A percentile compares a stretch with the other conserved stretches of the same genome.
Conservation (phyloP, 768 basidiomycete species). For the Tremella mesenterica region DNA sequence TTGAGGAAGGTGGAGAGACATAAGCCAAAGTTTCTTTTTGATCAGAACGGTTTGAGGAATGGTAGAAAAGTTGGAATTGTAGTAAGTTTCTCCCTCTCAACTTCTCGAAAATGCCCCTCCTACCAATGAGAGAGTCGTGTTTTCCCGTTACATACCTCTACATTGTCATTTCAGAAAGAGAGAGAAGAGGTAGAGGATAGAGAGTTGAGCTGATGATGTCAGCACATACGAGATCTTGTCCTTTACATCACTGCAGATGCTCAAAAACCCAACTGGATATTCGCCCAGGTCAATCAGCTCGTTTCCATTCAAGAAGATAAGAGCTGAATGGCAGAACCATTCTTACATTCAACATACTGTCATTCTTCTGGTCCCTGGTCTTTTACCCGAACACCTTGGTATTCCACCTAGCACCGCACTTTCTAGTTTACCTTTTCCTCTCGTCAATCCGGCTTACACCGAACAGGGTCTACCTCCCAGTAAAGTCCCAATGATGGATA, state of each 20-base stretch:
- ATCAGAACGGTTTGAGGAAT: constrained; percentile 66
- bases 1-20: constrained; percentile 47
- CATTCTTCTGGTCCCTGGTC: constrained; percentile 71
- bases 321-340: constrained; percentile 55
- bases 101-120: no score
- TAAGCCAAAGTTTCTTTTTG: constrained; percentile 73
- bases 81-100: constrained; percentile 50
- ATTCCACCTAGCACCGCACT: constrained; percentile 56
- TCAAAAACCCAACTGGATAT: constrained; percentile 78
- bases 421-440: constrained; percentile 53
- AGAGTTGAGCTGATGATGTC: background rate
- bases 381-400: constrained; percentile 60
- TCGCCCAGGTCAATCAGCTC: constrained; percentile 57
- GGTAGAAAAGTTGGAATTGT: constrained; percentile 70
- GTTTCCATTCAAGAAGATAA: background rate
- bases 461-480: constrained; percentile 42
- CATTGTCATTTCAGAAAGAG: background rate
- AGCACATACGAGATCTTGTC: constrained; percentile 84
- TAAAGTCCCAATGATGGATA: constrained; percentile 57
- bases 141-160: no score
- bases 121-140: no score
- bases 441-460: constrained; percentile 47
- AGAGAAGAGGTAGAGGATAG: background rate
- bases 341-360: constrained; percentile 69
- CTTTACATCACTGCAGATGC: constrained; percentile 73